Evolutionary conservation across 169 alveolate species (phyloP).

Genomic region (Cryptosporidium sp.): DNA sequence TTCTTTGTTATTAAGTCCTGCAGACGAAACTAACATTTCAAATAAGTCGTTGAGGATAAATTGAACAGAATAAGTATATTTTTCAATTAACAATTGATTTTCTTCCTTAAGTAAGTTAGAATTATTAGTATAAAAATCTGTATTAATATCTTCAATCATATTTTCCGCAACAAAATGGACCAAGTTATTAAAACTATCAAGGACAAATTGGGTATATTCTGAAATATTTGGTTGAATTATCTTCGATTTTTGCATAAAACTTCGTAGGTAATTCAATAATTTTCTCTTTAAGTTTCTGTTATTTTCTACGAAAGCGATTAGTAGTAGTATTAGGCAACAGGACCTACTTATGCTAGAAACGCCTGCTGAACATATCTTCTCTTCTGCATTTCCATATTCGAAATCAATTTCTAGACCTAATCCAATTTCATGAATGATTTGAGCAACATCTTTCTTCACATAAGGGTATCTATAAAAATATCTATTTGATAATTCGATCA

Average conservation of each 20-base stretch:
- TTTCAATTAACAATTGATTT: neutral
- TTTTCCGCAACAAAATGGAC: slow-evolving; percentile 12
- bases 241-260: neutral
- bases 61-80: slow-evolving; percentile 14
- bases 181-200: neutral
- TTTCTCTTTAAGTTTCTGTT: neutral
- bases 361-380: neutral
- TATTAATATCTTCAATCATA: slow-evolving; percentile 8
- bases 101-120: neutral
- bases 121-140: neutral
- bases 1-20: neutral
- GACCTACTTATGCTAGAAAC: neutral
- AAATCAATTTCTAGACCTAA: neutral
- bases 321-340: slow-evolving; percentile 9
- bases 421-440: neutral
- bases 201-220: neutral
- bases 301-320: slow-evolving; percentile 5
- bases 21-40: slow-evolving; percentile 9
- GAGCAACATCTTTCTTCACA: neutral
- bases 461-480: neutral
- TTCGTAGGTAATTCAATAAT: slow-evolving; percentile 1
- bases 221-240: neutral
- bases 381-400: neutral
- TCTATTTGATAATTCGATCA: neutral
- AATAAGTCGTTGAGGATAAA: neutral